Conservation (phyloP, 345 rosid genomes). For the Corchorus capsularis region DNA sequence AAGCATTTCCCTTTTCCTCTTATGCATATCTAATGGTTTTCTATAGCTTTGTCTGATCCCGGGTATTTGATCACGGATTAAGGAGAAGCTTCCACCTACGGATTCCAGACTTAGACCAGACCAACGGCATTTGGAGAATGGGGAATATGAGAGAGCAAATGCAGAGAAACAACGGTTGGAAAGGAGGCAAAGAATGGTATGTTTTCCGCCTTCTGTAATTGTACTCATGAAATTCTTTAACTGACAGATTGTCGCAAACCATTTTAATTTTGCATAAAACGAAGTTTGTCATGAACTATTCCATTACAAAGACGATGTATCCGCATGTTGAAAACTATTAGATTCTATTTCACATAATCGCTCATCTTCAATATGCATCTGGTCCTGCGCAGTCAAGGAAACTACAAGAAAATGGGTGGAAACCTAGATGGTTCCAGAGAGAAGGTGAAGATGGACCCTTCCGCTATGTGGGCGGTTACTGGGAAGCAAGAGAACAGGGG, state of each 20-base stretch:
- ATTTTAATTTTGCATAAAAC: too few relatives aligned
- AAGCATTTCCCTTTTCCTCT: slow-evolving; percentile 31
- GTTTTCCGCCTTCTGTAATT: slow-evolving; percentile 4
- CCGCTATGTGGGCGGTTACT: slow-evolving; percentile 77
- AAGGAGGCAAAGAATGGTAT: slow-evolving; percentile 94
- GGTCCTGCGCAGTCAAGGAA: slow-evolving; percentile 65
- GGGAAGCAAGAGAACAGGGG: slow-evolving; percentile 73
- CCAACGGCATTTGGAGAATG: slow-evolving; percentile 94
- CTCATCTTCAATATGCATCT: slow-evolving; percentile 2
- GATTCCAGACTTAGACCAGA: slow-evolving; percentile 97
- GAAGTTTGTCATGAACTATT: too few relatives aligned
- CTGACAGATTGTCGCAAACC: neutral
- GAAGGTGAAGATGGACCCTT: slow-evolving; percentile 64
- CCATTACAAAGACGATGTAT: neutral
- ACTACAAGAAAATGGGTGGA: slow-evolving; percentile 92
- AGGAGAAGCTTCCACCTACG: slow-evolving; percentile 98
- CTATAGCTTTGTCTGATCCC: slow-evolving; percentile 52
- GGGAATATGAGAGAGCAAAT: slow-evolving; percentile 95
- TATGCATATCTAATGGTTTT: slow-evolving; percentile 47
- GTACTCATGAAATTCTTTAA: neutral
- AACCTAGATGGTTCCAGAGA: slow-evolving; percentile 78
- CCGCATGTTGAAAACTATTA: neutral
- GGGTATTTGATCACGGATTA: slow-evolving; percentile 72
- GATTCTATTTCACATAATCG: neutral
- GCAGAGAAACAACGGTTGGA: slow-evolving; percentile 90